phyloP scores from a whole-genome alignment of 768 basidiomycete species.

The Dentipellis sp. region DNA sequence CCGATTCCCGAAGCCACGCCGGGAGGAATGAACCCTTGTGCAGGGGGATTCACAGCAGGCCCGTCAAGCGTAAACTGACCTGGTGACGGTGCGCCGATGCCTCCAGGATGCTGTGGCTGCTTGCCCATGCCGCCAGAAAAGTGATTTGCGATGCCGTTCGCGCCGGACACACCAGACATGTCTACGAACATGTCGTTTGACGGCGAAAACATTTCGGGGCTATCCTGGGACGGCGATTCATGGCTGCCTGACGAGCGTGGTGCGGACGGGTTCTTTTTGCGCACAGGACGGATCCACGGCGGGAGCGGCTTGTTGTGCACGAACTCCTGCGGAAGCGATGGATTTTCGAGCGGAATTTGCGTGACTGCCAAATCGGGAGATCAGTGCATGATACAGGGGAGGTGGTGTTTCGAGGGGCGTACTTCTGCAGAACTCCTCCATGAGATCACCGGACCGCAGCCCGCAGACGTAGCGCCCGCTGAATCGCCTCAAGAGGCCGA shows the following conservation, averaged over 20 bases:
- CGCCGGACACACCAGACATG: neutral
- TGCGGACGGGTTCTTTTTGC: conserved; percentile 55
- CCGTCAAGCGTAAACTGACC: no score
- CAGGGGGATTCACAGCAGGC: no score
- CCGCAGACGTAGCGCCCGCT: conserved; percentile 91
- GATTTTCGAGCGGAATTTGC: conserved; percentile 74
- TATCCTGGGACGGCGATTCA: conserved; percentile 6
- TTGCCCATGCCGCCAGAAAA: neutral
- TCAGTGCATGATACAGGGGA: neutral
- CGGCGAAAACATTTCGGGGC: conserved; percentile 7
- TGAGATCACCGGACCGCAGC: conserved; percentile 80
- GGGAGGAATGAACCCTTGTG: no score
- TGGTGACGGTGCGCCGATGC: no score
- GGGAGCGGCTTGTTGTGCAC: conserved; percentile 45
- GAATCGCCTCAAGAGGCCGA: conserved; percentile 80
- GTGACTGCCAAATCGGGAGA: conserved; percentile 40
- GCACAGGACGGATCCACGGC: conserved; percentile 86
- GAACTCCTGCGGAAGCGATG: conserved; percentile 41
- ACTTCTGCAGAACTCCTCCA: conserved; percentile 94
- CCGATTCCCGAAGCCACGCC: neutral
- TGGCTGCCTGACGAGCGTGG: conserved; percentile 27
- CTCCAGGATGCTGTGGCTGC: neutral
- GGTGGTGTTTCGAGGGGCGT: conserved; percentile 21
- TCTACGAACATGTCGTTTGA: conserved; percentile 1
- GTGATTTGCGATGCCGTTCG: neutral